Percentiles rank a stretch among this genome's conserved stretches.
These are phyloP conservation scores for Medicago arabica DNA, from an alignment of 306 rosid genomes.

Conservation along the genomic window DNA sequence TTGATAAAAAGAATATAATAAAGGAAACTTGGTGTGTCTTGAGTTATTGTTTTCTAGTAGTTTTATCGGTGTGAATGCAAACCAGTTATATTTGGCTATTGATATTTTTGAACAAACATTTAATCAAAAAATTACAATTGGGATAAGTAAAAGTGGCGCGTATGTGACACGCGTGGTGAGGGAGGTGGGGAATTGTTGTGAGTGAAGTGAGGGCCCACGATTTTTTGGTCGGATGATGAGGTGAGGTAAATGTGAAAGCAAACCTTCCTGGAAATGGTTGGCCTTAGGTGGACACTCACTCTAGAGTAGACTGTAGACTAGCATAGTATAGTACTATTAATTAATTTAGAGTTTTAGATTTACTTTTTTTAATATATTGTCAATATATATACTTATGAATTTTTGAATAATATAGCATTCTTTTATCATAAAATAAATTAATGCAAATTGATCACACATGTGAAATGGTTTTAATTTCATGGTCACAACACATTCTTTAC, in stretches of 20 bases:
- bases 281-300: conserved; percentile 27
- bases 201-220: conserved; percentile 51
- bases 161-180: conserved; percentile 28
- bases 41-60: neutral
- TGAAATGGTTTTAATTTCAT: no score
- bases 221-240: conserved; percentile 49
- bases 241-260: conserved; percentile 13
- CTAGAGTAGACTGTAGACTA: neutral
- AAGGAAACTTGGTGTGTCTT: neutral
- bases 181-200: neutral
- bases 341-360: no score
- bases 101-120: conserved; percentile 2
- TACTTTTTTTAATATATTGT: no score
- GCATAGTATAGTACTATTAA: neutral
- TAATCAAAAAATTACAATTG: neutral
- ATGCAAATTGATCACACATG: no score
- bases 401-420: no score
- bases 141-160: neutral
- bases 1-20: no score
- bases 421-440: no score
- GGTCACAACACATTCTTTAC: no score
- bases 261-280: conserved; percentile 24
- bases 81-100: neutral
- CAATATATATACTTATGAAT: no score
- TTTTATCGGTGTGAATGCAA: neutral